Conservation (phyloP, 2,329 filamentous ascomycete genomes). For the Neophaeococcomyces mojaviensis region DNA sequence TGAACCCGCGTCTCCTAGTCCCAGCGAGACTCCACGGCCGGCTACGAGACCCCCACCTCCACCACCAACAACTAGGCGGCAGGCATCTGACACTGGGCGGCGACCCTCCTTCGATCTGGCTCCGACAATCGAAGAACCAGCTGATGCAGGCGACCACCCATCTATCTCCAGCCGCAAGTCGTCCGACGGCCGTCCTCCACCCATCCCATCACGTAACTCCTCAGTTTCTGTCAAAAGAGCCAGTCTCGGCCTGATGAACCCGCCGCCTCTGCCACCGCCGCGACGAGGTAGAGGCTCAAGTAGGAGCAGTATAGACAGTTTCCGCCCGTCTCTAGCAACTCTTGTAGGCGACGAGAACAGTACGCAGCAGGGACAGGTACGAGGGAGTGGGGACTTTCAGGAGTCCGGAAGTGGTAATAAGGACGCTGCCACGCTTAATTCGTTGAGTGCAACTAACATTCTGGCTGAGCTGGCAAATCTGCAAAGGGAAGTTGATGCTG, state of each 20-base stretch:
- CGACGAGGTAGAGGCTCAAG: conserved; percentile 38
- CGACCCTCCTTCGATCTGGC: conserved; percentile 16
- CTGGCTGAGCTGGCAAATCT: conserved; percentile 64
- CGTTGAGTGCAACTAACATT: conserved; percentile 49
- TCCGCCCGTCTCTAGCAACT: conserved; percentile 16
- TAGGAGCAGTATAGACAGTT: conserved; percentile 30
- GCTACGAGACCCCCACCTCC: conserved; percentile 30
- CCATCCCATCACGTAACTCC: conserved; percentile 25
- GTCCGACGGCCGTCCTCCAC: conserved; percentile 12
- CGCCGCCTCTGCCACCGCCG: conserved; percentile 42
- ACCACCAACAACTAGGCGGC: conserved; percentile 50
- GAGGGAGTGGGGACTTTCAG: too few relatives aligned
- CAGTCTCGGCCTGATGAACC: conserved; percentile 25
- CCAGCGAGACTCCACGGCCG: conserved; percentile 27
- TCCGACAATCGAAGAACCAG: conserved; percentile 5
- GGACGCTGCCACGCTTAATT: background rate
- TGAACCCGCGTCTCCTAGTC: conserved; percentile 29
- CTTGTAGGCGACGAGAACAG: conserved; percentile 11
- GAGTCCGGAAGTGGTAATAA: background rate
- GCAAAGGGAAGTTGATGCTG: conserved; percentile 67
- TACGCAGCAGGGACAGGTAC: too few relatives aligned
- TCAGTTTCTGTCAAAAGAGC: conserved; percentile 24
- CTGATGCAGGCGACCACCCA: background rate
- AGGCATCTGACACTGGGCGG: conserved; percentile 34
- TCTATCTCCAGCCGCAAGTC: background rate